Percentiles rank a stretch among this genome's conserved stretches.
phyloP scores from a whole-genome alignment of 805 yeast species.

The Candida germanica region DNA sequence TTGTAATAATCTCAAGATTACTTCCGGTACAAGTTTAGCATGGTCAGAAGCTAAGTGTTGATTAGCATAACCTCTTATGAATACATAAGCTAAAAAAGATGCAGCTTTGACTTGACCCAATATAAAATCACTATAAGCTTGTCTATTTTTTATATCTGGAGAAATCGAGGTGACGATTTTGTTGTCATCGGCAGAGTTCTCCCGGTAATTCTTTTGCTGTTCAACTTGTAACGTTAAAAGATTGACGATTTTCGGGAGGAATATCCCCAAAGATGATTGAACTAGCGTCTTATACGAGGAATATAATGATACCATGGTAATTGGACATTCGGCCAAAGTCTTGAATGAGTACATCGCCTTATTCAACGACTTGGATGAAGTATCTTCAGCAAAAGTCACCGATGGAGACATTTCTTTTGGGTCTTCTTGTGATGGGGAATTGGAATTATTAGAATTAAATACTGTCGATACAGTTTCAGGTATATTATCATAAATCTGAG shows the following conservation, averaged over 20 bases:
- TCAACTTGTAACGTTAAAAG: conserved; percentile 76
- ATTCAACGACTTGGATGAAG: conserved; percentile 50
- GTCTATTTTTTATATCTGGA: conserved; percentile 69
- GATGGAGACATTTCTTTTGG: conserved; percentile 34
- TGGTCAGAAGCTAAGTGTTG: conserved; percentile 46
- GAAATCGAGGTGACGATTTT: conserved; percentile 67
- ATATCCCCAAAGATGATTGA: conserved; percentile 64
- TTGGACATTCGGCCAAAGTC: conserved; percentile 93
- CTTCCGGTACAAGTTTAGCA: conserved; percentile 71
- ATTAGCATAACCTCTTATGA: conserved; percentile 77
- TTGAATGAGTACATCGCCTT: conserved; percentile 82
- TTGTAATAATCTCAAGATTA: conserved; percentile 79
- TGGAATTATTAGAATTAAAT: conserved; percentile 40
- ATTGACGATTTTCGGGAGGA: conserved; percentile 78
- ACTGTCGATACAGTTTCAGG: conserved; percentile 69
- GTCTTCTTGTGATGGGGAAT: conserved; percentile 9
- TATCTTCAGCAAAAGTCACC: conserved; percentile 39
- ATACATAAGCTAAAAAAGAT: conserved; percentile 88
- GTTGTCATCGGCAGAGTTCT: conserved; percentile 54
- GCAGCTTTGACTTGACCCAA: conserved; percentile 95
- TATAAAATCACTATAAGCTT: conserved; percentile 82
- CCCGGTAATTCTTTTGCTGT: conserved; percentile 52
- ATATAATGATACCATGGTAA: conserved; percentile 88
- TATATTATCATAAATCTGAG: conserved; percentile 74
- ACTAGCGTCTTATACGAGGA: conserved; percentile 81